Evolutionary conservation across 441 rosid genomes (phyloP), one percentile per base, ranked within the genome.

Genomic region (Caryocar brasiliense): DNA sequence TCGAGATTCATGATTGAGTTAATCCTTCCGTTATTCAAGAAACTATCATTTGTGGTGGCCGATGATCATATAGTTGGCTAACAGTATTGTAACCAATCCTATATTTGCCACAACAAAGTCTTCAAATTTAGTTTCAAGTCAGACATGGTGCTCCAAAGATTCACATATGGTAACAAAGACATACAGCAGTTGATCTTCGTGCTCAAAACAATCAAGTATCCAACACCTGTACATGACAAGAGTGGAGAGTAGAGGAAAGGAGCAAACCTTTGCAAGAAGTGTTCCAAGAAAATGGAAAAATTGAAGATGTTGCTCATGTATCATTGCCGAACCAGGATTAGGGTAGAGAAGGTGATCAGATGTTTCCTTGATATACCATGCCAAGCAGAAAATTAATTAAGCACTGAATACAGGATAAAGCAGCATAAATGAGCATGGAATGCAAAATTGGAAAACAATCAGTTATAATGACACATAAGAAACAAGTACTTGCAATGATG

Each of bases 291-390:
- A 93, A 77, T 86, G 87, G 61, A 89, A 93, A 79, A 89, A 89
- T 50, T 88, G 96, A 53, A 93, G 88, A 74, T 93, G 99, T 41
- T 93, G 97, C 40, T 89, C 97, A 65, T 93, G 99, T 65, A 79
- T 73, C 88, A 93, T 65, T 70, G 93, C 97, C 12, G 99, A 93
- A 56, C 99, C 99, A 63, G 99, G 99, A 77, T 89, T 93, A 32
- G 99, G 99, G 65, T 78, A 93, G 55, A 89, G 91, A 63, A 89
- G 80, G 78, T 84, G 99, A 81, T 93, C 97, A 42, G 89, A 46
- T 13, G 99, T 92, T 77, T 85, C 97, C 94, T 88, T 79, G 24
- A 64, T 53, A 42, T 26, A 61, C 17, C 51, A 65, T 18, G 54
- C 36, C 51, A 65, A 49, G 59, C 33, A 65, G 39, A 54, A 57